These are phyloP conservation scores for Sanghuangporus weigelae DNA, from an alignment of 1,284 basidiomycete species.

Conservation along the genomic window DNA sequence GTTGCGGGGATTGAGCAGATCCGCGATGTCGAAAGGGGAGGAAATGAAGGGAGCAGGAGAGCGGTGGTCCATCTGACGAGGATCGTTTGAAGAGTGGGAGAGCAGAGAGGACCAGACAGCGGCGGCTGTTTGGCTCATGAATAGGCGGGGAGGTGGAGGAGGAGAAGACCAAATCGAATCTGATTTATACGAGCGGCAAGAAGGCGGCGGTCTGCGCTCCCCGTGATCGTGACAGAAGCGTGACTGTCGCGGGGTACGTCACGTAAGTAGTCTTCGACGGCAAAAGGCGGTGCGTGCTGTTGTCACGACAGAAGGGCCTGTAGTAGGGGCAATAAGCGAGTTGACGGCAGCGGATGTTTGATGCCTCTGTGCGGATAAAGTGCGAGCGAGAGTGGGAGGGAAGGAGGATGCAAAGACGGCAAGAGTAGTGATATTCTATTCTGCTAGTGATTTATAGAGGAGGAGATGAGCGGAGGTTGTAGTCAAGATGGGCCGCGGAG, in stretches of 20 bases:
- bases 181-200: conserved; percentile 7
- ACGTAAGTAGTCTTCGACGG: not conserved
- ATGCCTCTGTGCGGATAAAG: not conserved
- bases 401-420: not conserved
- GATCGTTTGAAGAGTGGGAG: conserved; percentile 10
- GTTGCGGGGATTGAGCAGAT: conserved; percentile 43
- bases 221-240: not conserved
- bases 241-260: conserved; percentile 1
- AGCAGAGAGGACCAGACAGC: conserved; percentile 16
- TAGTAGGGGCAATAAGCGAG: not conserved
- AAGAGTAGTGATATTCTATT: not conserved
- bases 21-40: conserved; percentile 29
- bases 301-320: not conserved
- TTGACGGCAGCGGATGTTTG: not conserved
- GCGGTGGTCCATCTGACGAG: conserved; percentile 18
- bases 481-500: conserved; percentile 1
- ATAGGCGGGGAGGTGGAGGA: conserved; percentile 4
- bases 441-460: not conserved
- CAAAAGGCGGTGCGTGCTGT: not conserved
- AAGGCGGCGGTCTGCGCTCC: not conserved
- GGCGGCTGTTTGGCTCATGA: conserved; percentile 17
- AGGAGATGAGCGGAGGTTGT: conserved; percentile 1
- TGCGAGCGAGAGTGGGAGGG: not conserved
- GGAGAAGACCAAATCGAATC: not conserved
- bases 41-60: conserved; percentile 27